phyloP scores from a whole-genome alignment of 306 rosid species.

The Acacia crassicarpa region DNA sequence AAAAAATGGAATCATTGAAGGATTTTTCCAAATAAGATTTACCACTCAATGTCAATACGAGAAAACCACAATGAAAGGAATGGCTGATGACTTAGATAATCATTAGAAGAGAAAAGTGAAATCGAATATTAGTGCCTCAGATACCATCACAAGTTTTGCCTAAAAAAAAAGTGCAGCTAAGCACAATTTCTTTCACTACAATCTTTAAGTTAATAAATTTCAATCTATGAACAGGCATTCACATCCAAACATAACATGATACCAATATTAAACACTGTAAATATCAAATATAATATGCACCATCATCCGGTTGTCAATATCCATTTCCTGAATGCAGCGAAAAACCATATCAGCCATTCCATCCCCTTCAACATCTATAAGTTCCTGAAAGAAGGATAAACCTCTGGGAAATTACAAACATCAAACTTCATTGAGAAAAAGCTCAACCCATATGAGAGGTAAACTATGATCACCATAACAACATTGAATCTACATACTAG shows the following conservation, averaged over 20 bases:
- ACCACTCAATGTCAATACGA: not conserved
- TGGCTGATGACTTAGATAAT: not conserved
- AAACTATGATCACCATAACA: not conserved
- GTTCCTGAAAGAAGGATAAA: constrained; percentile 61
- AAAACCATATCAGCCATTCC: constrained; percentile 99
- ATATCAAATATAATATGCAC: constrained; percentile 44
- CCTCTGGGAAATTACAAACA: constrained; percentile 16
- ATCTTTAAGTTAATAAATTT: constrained; percentile 5
- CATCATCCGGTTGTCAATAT: constrained; percentile 98
- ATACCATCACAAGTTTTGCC: constrained; percentile 20
- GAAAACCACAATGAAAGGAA: constrained; percentile 5
- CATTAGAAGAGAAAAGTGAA: constrained; percentile 13
- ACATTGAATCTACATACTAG: not conserved
- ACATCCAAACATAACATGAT: constrained; percentile 20
- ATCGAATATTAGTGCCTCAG: not conserved
- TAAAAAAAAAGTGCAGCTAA: constrained; percentile 20
- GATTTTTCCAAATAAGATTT: constrained; percentile 7
- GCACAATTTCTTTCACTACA: constrained; percentile 3
- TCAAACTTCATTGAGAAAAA: not conserved
- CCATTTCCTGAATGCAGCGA: constrained; percentile 99
- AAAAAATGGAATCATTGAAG: constrained; percentile 6
- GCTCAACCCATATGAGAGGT: not conserved
- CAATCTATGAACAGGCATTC: constrained; percentile 16
- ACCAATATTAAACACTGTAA: constrained; percentile 1
- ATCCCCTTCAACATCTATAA: constrained; percentile 98